Percentiles rank a stretch among this genome's conserved stretches.
Conservation (phyloP, 2,329 filamentous ascomycete species). For the Aureobasidium namibiae region DNA sequence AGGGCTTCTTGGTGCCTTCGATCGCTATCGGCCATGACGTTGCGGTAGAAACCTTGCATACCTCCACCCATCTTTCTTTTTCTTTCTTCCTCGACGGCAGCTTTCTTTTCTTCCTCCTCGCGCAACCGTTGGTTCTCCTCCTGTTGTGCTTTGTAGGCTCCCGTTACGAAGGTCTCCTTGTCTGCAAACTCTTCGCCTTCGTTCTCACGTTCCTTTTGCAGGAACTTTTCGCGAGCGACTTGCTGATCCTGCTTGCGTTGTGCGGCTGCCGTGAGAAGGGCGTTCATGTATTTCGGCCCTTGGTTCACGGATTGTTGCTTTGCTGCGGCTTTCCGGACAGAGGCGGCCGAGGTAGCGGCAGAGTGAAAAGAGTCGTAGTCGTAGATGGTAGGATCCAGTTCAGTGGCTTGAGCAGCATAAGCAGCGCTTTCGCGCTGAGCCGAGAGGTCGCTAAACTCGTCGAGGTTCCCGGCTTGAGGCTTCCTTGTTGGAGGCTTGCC, state of each 20-base stretch:
- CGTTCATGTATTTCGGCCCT: constrained; percentile 72
- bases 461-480: constrained; percentile 19
- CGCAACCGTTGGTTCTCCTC: constrained; percentile 64
- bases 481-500: constrained; percentile 34
- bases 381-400: constrained; percentile 66
- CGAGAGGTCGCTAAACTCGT: constrained; percentile 56
- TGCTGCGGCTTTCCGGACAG: constrained; percentile 46
- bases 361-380: constrained; percentile 82
- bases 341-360: constrained; percentile 55
- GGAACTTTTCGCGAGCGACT: constrained; percentile 71
- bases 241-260: constrained; percentile 69
- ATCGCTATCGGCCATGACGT: constrained; percentile 63
- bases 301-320: constrained; percentile 49
- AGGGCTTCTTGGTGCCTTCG: constrained; percentile 60
- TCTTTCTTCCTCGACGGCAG: constrained; percentile 57
- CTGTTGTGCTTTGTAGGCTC: constrained; percentile 73
- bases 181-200: constrained; percentile 75
- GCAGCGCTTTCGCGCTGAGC: constrained; percentile 55
- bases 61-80: constrained; percentile 54
- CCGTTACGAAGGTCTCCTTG: constrained; percentile 81
- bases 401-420: constrained; percentile 56
- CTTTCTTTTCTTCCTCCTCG: constrained; percentile 59
- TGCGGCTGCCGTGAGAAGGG: constrained; percentile 63
- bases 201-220: constrained; percentile 67
- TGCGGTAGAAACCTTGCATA: constrained; percentile 72